These are phyloP conservation scores for Hymenoscyphus occultus DNA, from an alignment of 2,329 filamentous ascomycete genomes.

Conservation along the genomic window DNA sequence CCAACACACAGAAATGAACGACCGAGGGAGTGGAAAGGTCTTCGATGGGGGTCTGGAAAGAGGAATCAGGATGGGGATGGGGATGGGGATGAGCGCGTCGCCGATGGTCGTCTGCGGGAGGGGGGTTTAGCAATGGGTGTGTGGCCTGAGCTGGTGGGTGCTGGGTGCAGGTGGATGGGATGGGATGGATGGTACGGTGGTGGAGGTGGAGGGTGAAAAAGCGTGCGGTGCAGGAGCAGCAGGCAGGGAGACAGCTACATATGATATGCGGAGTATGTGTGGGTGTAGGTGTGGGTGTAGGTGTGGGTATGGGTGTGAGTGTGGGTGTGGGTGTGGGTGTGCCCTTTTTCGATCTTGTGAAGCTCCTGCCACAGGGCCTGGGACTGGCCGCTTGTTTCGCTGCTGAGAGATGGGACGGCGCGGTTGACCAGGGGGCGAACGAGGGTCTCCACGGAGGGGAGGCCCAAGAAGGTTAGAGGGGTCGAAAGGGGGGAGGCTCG, in stretches of 20 bases:
- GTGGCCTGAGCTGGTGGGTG: slow-evolving; percentile 3
- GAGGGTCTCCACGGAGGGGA: slow-evolving; percentile 2
- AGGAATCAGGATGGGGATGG: neutral
- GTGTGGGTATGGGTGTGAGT: no score
- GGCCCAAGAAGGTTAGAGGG: slow-evolving; percentile 2
- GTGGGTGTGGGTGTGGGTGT: neutral
- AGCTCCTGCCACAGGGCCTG: neutral
- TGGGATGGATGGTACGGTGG: no score
- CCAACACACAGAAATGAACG: neutral
- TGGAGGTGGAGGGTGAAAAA: neutral
- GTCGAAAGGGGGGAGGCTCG: neutral
- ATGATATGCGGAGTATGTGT: slow-evolving; percentile 4
- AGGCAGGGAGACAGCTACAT: slow-evolving; percentile 4
- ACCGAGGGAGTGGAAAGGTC: slow-evolving; percentile 1
- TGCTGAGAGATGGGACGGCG: slow-evolving; percentile 2
- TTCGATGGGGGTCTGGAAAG: slow-evolving; percentile 1
- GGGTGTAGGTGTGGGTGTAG: neutral
- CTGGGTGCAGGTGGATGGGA: slow-evolving; percentile 1
- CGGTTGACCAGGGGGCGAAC: neutral
- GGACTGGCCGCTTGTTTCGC: slow-evolving; percentile 4
- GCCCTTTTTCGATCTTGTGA: neutral
- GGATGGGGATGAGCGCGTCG: slow-evolving; percentile 1
- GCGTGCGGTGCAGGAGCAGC: slow-evolving; percentile 3
- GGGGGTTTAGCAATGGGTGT: neutral
- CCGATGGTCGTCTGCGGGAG: slow-evolving; percentile 5